phyloP scores from a whole-genome alignment of 2,329 filamentous ascomycete species.

The Fusarium bulbicola region DNA sequence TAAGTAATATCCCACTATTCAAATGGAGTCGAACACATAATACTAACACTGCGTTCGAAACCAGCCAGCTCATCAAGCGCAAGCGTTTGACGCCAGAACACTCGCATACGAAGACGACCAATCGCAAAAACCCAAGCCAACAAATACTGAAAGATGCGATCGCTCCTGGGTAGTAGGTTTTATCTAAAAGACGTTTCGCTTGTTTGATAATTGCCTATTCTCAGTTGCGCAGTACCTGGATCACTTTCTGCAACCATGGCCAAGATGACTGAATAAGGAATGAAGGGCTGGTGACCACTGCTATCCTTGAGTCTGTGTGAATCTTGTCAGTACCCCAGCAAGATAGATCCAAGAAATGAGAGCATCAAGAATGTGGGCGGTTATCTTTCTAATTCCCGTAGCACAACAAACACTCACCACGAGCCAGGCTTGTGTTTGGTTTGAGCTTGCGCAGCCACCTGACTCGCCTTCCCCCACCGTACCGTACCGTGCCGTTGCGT shows the following conservation, averaged over 20 bases:
- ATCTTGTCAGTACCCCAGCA: background rate
- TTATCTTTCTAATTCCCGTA: background rate
- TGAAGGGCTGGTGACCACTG: background rate
- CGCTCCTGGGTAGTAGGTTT: background rate
- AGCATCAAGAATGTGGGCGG: background rate
- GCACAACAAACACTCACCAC: constrained; percentile 1
- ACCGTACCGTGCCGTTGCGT: background rate
- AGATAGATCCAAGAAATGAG: background rate
- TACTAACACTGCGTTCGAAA: background rate
- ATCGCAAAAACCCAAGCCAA: background rate
- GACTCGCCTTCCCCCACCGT: background rate
- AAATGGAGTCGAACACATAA: background rate
- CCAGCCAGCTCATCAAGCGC: background rate
- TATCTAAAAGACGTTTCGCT: background rate
- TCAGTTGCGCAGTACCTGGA: background rate
- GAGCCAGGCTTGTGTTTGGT: background rate
- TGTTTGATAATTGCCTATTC: background rate
- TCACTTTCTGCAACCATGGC: background rate
- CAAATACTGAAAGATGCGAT: background rate
- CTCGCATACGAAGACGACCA: background rate
- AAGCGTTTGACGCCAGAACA: background rate
- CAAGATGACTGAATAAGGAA: background rate
- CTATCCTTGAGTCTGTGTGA: background rate
- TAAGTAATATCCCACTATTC: background rate
- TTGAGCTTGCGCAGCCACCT: constrained; percentile 26